Base-by-base conservation (phyloP, 2,329 filamentous ascomycete genomes). In the Madurella fahalii region DNA sequence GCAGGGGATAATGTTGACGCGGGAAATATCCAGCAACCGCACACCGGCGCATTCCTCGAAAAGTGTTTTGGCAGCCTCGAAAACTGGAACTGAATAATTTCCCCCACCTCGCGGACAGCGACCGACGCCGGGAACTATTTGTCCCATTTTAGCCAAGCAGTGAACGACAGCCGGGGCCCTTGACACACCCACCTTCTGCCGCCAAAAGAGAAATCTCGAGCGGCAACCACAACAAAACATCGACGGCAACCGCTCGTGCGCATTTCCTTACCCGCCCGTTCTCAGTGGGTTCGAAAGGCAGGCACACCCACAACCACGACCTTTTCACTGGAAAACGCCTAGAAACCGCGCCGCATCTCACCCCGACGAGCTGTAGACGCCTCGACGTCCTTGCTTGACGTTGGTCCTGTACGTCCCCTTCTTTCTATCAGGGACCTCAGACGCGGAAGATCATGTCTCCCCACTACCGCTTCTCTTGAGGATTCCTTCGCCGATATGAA, bases 181-280 rank as follows among this genome's bases (percentile, higher is more conserved):
- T n/a, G 48, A 45, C 54, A 51, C 41, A 40, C 53, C 47, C 42
- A 37, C 54, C 58, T 47, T 56, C 54, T 61, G 58, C 54, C 57
- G 57, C 57, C 57, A 56, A 62, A 58, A 47, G 49, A 51, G 40
- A 58, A 57, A 58, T 60, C 57, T 58, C 50, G 47, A 48, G 47
- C 51, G 47, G 56, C 56, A 60, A 53, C 47, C 53, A 51, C 53
- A 56, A 53, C 46, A 47, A 53, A 58, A 45, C 56, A 53, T 54
- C 54, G 56, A 57, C 56, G 52, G 50, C 34, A 50, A 20, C 25
- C 25, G 25, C 25, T 25, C 7, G 3, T 25, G 25, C 25, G 7
- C 25, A 25, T 25, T 7, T 7, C 25, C 25, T 25, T 7, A 7
- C 25, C 25, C 25, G 7, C 25, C 25, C 25, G 25, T 25, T 4